phyloP scores from a whole-genome alignment of 352 stramenopile genomes.

The Phytophthora nicotianae region DNA sequence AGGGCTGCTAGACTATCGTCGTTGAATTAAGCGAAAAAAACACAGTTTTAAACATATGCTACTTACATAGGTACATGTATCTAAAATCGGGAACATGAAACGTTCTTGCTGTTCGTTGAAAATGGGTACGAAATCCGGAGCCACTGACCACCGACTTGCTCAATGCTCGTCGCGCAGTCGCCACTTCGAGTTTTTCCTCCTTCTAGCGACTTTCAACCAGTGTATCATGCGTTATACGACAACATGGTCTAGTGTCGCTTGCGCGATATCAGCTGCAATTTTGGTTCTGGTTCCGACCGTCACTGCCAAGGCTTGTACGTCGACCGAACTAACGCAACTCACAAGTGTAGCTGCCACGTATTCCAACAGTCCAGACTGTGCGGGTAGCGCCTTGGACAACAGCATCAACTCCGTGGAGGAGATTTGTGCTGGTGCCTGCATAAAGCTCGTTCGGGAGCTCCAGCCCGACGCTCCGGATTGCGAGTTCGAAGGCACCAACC shows the following conservation, averaged over 20 bases:
- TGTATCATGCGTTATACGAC: neutral
- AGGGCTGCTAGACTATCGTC: constrained; percentile 20
- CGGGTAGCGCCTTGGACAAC: constrained; percentile 14
- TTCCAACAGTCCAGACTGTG: constrained; percentile 16
- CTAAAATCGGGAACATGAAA: too few relatives aligned
- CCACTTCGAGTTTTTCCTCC: too few relatives aligned
- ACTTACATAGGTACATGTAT: too few relatives aligned
- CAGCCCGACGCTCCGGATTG: constrained; percentile 19
- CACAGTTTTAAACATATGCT: too few relatives aligned
- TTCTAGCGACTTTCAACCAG: neutral
- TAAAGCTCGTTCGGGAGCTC: constrained; percentile 16
- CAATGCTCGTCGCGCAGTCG: too few relatives aligned
- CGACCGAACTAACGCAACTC: constrained; percentile 16
- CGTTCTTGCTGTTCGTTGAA: too few relatives aligned
- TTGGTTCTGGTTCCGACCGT: neutral
- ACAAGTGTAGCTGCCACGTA: constrained; percentile 10
- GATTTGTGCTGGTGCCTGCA: constrained; percentile 20
- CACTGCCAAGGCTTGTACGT: constrained; percentile 14
- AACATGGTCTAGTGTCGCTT: constrained; percentile 4
- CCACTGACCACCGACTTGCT: too few relatives aligned
- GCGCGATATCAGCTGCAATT: neutral
- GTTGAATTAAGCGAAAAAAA: too few relatives aligned
- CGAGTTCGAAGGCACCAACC: constrained; percentile 21
- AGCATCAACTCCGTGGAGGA: constrained; percentile 6
- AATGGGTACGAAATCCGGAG: too few relatives aligned